Evolutionary conservation across 176 grass and related monocot species (phyloP).

Genomic region (Dactylis glomerata): DNA sequence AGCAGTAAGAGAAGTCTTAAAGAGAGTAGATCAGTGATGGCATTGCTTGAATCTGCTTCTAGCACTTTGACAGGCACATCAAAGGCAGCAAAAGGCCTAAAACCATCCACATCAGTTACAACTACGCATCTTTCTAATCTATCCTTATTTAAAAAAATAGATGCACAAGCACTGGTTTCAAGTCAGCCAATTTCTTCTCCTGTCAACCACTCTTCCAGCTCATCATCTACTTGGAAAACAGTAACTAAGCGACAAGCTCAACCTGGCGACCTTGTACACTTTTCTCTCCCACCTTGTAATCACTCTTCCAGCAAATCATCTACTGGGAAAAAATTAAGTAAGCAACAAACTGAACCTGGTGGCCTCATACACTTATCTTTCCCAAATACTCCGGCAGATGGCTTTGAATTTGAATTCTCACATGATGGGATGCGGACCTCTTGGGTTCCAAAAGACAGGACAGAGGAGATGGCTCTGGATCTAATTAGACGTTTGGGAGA

Average conservation of each 20-base stretch:
- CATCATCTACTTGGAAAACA: conserved; percentile 22
- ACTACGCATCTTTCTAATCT: background rate
- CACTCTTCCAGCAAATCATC: conserved; percentile 19
- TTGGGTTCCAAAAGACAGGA: conserved; percentile 36
- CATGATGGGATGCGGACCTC: conserved; percentile 24
- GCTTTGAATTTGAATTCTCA: conserved; percentile 35
- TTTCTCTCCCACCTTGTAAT: conserved; percentile 9
- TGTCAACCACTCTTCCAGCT: conserved; percentile 7
- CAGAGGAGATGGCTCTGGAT: conserved; percentile 31
- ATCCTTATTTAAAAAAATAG: conserved; percentile 1
- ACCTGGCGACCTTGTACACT: background rate
- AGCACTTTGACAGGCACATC: conserved; percentile 9
- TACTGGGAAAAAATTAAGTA: background rate
- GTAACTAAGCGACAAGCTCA: background rate
- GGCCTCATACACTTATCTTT: conserved; percentile 14
- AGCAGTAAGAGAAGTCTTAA: conserved; percentile 6
- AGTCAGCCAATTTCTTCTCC: conserved; percentile 12
- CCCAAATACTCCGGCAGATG: conserved; percentile 26
- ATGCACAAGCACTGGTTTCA: conserved; percentile 8
- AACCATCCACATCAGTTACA: conserved; percentile 4
- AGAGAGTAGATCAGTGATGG: conserved; percentile 25
- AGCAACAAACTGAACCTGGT: background rate
- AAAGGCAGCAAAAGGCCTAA: conserved; percentile 22
- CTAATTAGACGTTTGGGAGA: conserved; percentile 30
- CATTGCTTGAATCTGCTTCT: conserved; percentile 26